A percentile compares a stretch with the other conserved stretches of the same genome.
These are phyloP conservation scores for Verbena officinalis DNA, from an alignment of 257 asterid species.

Conservation along the genomic window DNA sequence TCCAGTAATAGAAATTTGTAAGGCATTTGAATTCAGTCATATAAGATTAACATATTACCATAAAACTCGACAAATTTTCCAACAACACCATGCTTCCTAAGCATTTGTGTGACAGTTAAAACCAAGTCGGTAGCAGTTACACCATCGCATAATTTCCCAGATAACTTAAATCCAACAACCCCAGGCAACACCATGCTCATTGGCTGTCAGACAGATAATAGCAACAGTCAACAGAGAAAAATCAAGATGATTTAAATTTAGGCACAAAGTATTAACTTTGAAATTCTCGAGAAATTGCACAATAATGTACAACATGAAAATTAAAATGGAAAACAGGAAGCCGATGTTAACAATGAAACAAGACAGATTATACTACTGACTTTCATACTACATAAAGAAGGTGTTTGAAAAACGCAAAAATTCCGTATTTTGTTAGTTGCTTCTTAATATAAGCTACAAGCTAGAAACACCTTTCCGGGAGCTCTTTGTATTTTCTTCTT, in stretches of 20 bases:
- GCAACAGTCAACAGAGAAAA: conserved; percentile 17
- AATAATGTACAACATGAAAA: not conserved
- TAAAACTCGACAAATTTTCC: conserved; percentile 87
- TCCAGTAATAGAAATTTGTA: not conserved
- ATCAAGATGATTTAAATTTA: not conserved
- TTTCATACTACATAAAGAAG: not conserved
- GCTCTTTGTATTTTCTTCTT: too few species aligned
- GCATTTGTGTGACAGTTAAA: conserved; percentile 82
- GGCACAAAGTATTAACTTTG: conserved; percentile 10
- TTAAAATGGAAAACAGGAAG: conserved; percentile 10
- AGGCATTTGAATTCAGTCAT: conserved; percentile 2
- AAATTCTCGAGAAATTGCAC: conserved; percentile 6
- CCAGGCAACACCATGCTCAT: conserved; percentile 98
- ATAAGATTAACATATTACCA: conserved; percentile 41
- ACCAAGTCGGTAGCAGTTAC: conserved; percentile 94
- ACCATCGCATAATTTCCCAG: conserved; percentile 82
- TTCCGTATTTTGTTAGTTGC: too few species aligned
- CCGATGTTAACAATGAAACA: conserved; percentile 5
- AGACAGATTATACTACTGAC: conserved; percentile 6
- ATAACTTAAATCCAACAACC: conserved; percentile 86
- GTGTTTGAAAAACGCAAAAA: too few species aligned
- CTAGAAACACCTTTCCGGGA: too few species aligned
- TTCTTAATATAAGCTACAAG: too few species aligned
- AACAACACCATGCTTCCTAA: conserved; percentile 91
- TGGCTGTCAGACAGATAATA: conserved; percentile 58